Percentiles rank a stretch among this genome's conserved stretches.
phyloP scores from a whole-genome alignment of 1,284 basidiomycete genomes.

The Dichomitus squalens region DNA sequence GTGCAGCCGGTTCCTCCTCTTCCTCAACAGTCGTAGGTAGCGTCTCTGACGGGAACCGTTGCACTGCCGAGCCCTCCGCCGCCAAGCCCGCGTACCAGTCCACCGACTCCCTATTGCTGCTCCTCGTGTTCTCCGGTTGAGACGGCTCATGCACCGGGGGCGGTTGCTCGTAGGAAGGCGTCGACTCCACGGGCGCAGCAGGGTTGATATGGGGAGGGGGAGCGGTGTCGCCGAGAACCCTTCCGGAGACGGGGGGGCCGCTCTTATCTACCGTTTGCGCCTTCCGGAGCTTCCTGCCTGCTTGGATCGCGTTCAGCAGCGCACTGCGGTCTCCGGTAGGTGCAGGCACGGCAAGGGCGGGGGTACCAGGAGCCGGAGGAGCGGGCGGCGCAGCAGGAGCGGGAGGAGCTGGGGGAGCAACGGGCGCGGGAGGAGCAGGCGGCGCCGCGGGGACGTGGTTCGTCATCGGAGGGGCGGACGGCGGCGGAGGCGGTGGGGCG shows the following conservation, averaged over 20 bases:
- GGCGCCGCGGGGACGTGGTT: constrained; percentile 8
- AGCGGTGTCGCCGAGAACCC: constrained; percentile 74
- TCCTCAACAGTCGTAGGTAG: constrained; percentile 32
- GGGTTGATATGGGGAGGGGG: constrained; percentile 75
- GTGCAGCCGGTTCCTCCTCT: constrained; percentile 41
- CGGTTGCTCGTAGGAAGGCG: constrained; percentile 39
- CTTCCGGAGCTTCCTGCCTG: constrained; percentile 77
- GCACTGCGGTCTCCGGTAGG: constrained; percentile 63
- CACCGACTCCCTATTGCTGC: no score
- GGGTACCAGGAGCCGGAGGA: constrained; percentile 33
- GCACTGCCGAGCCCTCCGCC: no score
- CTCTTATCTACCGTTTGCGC: constrained; percentile 87
- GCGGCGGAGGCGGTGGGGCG: constrained; percentile 38
- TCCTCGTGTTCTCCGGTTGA: constrained; percentile 30
- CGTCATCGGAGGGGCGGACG: constrained; percentile 38
- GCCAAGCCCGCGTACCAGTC: no score
- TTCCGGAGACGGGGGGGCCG: constrained; percentile 67
- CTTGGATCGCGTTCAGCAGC: constrained; percentile 82
- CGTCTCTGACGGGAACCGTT: no score
- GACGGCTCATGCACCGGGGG: constrained; percentile 21
- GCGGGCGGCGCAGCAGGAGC: constrained; percentile 14
- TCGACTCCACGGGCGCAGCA: constrained; percentile 39
- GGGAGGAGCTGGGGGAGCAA: constrained; percentile 34
- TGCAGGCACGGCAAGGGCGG: constrained; percentile 39
- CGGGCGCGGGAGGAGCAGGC: constrained; percentile 33